phyloP scores from a whole-genome alignment of 495 filamentous ascomycete species.

The Hypoxylon trugodes region DNA sequence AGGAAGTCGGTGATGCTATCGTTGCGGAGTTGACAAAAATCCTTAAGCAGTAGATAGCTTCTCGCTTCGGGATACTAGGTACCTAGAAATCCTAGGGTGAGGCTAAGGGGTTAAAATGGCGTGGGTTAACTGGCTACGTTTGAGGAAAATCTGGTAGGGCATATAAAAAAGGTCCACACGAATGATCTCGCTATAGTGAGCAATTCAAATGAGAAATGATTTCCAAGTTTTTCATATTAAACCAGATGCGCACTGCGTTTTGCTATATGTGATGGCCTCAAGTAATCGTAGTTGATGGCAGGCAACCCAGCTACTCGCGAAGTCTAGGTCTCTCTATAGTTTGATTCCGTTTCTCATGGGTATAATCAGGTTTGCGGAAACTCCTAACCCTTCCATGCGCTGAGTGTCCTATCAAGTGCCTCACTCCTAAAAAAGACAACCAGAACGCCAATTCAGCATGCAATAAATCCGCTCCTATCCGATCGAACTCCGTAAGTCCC shows the following conservation, averaged over 20 bases:
- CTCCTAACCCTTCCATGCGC: background rate
- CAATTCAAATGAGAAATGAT: too few relatives aligned
- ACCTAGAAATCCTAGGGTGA: background rate
- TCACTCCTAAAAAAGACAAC: slow-evolving; percentile 1
- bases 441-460: slow-evolving; percentile 15
- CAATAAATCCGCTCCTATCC: background rate
- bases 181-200: too few relatives aligned
- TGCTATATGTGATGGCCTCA: too few relatives aligned
- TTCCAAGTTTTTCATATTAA: too few relatives aligned
- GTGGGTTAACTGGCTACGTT: too few relatives aligned
- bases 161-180: too few relatives aligned
- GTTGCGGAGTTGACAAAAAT: slow-evolving; percentile 71
- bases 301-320: too few relatives aligned
- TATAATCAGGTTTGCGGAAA: background rate
- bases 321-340: too few relatives aligned
- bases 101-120: background rate
- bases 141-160: too few relatives aligned
- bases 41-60: slow-evolving; percentile 48
- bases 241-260: too few relatives aligned
- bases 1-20: slow-evolving; percentile 85
- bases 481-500: background rate
- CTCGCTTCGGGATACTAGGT: background rate
- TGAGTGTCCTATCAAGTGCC: background rate
- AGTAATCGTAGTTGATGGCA: too few relatives aligned
- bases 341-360: too few relatives aligned